Base-by-base conservation (phyloP, 352 stramenopile species). In the Phytophthora podocarpi region DNA sequence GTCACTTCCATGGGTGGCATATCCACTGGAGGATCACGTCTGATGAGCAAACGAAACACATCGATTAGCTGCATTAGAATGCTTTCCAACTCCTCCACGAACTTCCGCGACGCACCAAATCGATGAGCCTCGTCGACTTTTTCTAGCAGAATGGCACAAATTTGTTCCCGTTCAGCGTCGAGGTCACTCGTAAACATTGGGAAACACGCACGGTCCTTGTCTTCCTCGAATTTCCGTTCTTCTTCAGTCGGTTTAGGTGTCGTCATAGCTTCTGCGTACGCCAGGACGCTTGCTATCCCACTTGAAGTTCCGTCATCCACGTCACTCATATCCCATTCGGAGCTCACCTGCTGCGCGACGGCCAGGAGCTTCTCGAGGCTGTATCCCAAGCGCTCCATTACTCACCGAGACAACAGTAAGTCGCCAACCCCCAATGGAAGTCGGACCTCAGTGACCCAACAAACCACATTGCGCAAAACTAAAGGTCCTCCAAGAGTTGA, bases 1-100 rank as follows among this genome's bases (percentile, higher is more conserved):
- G 34, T 55, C 0, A 60, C 18, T 32, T 60, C 32, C 58, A 66
- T 60, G 1, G 48, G 48, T 15, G 32, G 39, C 58, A 66, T 66
- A 10, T 60, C 40, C n/a, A 67, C 58, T 0, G 48, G 48, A 2
- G 49, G 49, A 16, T 67, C 58, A 2, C 41, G 18, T 6, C 58
- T 41, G 7, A 61, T 49, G 0, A 35, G 0, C 0, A 67, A 8
- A 15, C 58, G 34, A 24, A 67, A 61, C 8, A 56, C 49, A 18
- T 57, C 42, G 16, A 46, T 56, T 4, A 56, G 10, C n/a, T 67
- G 4, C n/a, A 56, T 50, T 20, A 67, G 10, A 21, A 56, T 28
- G 0, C 0, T 32, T 11, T 12, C 1, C n/a, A 56, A n/a, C 2
- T 50, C 43, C 2, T 13, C 11, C 6, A 36, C 21, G 45, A 54